Conservation (phyloP, 2,329 filamentous ascomycete genomes). For the Diaporthe capsici region DNA sequence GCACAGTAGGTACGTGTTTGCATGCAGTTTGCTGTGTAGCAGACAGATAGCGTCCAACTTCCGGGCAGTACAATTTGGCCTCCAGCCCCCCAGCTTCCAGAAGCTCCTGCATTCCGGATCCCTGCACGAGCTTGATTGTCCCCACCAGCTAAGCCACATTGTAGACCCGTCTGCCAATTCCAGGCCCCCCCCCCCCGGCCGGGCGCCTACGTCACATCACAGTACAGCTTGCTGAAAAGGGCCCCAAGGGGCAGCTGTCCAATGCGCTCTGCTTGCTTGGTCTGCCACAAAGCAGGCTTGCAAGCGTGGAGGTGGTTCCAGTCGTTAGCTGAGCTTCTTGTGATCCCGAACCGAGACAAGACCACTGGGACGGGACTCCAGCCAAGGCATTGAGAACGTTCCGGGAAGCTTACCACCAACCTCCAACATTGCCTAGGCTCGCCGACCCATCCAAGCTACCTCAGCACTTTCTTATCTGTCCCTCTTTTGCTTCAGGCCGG, state of each 20-base stretch:
- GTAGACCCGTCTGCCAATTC: conserved; percentile 15
- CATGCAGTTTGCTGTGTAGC: neutral
- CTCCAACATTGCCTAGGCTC: conserved; percentile 16
- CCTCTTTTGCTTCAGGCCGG: conserved; percentile 33
- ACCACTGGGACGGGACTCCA: conserved; percentile 21
- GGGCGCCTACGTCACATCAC: conserved; percentile 20
- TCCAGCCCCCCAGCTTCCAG: conserved; percentile 21
- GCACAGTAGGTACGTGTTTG: neutral
- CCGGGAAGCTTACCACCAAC: conserved; percentile 26
- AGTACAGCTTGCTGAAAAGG: neutral
- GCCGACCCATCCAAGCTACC: conserved; percentile 1
- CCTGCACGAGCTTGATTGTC: conserved; percentile 28
- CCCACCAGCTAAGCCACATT: conserved; percentile 30
- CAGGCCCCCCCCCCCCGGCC: neutral
- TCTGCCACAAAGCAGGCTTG: conserved; percentile 23
- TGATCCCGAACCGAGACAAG: conserved; percentile 21
- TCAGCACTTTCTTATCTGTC: conserved; percentile 18
- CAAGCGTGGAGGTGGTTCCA: conserved; percentile 5
- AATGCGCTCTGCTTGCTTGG: conserved; percentile 25
- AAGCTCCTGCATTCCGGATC: conserved; percentile 12
- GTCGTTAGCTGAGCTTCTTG: conserved; percentile 2
- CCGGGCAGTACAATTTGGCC: neutral
- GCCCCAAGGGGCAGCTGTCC: conserved; percentile 21
- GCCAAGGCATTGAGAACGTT: conserved; percentile 19
- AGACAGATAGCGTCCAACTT: neutral